Evolutionary conservation across 2,329 filamentous ascomycete genomes (phyloP).

Genomic region (Aspergillus quadrilineatus): DNA sequence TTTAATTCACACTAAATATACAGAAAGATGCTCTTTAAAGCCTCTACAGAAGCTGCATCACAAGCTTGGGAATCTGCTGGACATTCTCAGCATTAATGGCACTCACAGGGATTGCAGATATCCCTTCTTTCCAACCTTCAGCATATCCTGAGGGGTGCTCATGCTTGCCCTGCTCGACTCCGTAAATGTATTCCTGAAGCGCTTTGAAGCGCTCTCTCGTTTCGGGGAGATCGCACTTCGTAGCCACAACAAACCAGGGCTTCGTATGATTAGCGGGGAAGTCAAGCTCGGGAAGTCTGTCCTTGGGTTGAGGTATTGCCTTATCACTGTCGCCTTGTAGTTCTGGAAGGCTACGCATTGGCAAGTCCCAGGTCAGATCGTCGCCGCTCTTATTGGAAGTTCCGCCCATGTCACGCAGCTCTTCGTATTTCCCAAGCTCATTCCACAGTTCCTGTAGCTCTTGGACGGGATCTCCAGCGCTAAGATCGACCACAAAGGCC

Average conservation of each 20-base stretch:
- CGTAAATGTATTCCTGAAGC: slow-evolving; percentile 69
- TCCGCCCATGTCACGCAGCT: slow-evolving; percentile 70
- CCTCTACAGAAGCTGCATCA: slow-evolving; percentile 40
- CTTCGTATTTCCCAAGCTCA: slow-evolving; percentile 86
- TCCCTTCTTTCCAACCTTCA: slow-evolving; percentile 59
- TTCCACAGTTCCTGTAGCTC: slow-evolving; percentile 82
- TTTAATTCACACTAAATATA: slow-evolving; percentile 6
- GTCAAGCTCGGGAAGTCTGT: slow-evolving; percentile 47
- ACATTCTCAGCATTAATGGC: slow-evolving; percentile 86
- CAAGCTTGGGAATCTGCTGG: slow-evolving; percentile 50
- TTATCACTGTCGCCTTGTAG: slow-evolving; percentile 18
- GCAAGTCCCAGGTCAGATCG: slow-evolving; percentile 54
- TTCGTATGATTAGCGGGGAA: slow-evolving; percentile 81
- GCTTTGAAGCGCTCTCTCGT: slow-evolving; percentile 74
- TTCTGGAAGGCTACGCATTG: slow-evolving; percentile 26
- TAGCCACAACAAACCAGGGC: slow-evolving; percentile 94
- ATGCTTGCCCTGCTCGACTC: slow-evolving; percentile 60
- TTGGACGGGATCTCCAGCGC: slow-evolving; percentile 72
- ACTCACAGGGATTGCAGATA: slow-evolving; percentile 77
- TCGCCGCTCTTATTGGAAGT: slow-evolving; percentile 64
- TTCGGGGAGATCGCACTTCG: slow-evolving; percentile 79
- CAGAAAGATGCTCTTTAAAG: neutral
- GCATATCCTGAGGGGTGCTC: slow-evolving; percentile 73
- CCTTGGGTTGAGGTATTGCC: slow-evolving; percentile 13
- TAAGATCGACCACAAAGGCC: slow-evolving; percentile 88